Evolutionary conservation across 306 rosid genomes (phyloP).

Genomic region (Pterocarpus santalinus): DNA sequence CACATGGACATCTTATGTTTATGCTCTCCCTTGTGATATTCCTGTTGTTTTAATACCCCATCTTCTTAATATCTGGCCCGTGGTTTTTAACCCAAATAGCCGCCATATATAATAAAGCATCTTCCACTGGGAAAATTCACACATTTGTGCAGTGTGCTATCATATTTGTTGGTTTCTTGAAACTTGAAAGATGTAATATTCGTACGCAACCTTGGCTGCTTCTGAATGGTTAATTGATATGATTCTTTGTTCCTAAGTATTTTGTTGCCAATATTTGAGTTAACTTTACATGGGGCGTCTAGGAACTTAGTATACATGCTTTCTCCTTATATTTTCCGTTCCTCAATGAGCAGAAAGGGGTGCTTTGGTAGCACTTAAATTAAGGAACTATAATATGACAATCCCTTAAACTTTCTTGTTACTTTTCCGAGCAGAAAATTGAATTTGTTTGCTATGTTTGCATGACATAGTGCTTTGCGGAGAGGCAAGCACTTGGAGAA

Average conservation of each 20-base stretch:
- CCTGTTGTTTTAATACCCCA: too few relatives aligned
- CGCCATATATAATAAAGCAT: background rate
- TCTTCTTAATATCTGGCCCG: too few relatives aligned
- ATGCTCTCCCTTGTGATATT: background rate
- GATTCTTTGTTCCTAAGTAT: background rate
- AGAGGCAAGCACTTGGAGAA: slow-evolving; percentile 48
- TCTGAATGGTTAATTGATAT: background rate
- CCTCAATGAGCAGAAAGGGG: background rate
- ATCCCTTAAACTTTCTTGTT: background rate
- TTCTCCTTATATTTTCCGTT: background rate
- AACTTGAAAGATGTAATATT: background rate
- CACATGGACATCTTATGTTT: background rate
- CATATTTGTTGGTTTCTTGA: background rate
- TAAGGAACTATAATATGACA: background rate
- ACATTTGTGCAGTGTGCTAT: background rate
- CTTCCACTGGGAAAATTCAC: background rate
- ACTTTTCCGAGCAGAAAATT: background rate
- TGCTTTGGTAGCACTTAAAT: background rate
- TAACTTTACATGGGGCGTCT: background rate
- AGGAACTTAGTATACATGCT: background rate
- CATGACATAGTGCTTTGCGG: slow-evolving; percentile 42
- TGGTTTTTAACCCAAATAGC: too few relatives aligned
- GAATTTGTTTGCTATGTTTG: background rate
- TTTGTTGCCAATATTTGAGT: background rate
- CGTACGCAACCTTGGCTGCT: too few relatives aligned